Base-by-base conservation (phyloP, 2,329 filamentous ascomycete species). In the Paraphaeosphaeria minitans region DNA sequence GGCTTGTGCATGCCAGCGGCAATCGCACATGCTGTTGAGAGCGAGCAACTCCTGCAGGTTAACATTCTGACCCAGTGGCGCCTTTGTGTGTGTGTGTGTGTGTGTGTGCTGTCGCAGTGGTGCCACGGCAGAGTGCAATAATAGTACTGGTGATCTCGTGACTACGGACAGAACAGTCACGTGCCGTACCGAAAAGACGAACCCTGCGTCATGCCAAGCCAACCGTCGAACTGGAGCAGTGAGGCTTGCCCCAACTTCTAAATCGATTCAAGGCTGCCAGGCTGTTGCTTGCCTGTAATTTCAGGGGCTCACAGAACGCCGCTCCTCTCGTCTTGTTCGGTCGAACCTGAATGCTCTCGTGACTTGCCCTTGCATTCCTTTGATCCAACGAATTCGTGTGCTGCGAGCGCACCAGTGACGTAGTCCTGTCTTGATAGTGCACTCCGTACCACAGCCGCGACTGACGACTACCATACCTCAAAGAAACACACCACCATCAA, bases 321-420 rank as follows among this genome's bases (percentile, higher is more conserved):
- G 37, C 35, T 22, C 31, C 50, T 21, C 24, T 29, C 33, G 16
- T 53, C 24, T 42, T 31, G 16, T 37, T 50, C 33, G 29, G 31
- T 51, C 42, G 43, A 53, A 24, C 42, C 24, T 53, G 54, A 39
- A 21, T 51, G 47, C 37, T 24, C 54, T 51, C 39, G 54, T 58
- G 52, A 60, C 57, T 24, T 45, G 61, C 60, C 60, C 62, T 60
- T 61, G 56, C 56, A 57, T 64, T 56, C 55, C 57, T 63, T 66
- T 62, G 52, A 66, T 14, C 33, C 45, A 54, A 48, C 56, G 56
- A 46, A 31, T 24, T 53, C 49, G 50, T 41, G 48, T 53, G 48
- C 43, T 27, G 31, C 43, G 50, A 52, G 42, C 55, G 24, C 24
- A 48, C 60, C 50, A 61, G 51, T 62, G 61, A 60, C 58, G 58